Conservation (phyloP, 306 rosid species). For the Arachis stenosperma region DNA sequence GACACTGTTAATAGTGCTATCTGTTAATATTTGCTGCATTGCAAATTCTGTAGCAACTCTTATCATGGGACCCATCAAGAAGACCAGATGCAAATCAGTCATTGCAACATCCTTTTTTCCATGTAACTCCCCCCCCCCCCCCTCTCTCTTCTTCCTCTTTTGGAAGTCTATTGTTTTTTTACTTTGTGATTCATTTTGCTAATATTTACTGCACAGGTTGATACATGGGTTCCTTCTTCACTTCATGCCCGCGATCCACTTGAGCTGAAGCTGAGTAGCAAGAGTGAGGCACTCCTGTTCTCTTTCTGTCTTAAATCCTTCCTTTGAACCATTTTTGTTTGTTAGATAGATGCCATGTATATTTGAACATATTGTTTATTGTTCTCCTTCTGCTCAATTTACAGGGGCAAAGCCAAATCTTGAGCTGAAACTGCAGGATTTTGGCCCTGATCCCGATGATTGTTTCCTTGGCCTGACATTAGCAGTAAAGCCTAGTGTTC, state of each 20-base stretch:
- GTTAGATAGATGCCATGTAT: conserved; percentile 20
- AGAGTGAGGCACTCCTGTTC: conserved; percentile 50
- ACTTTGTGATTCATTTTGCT: conserved; percentile 38
- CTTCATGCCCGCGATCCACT: conserved; percentile 65
- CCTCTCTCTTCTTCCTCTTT: background rate
- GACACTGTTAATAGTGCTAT: conserved; percentile 17
- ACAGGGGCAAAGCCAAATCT: conserved; percentile 80
- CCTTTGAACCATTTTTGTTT: conserved; percentile 26
- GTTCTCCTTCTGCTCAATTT: conserved; percentile 24
- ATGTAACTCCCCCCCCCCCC: conserved; percentile 47
- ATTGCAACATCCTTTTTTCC: conserved; percentile 79
- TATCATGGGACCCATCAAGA: conserved; percentile 83
- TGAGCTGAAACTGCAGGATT: conserved; percentile 78
- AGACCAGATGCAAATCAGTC: conserved; percentile 80
- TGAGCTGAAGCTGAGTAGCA: conserved; percentile 80
- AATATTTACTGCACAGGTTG: conserved; percentile 56
- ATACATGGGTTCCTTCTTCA: conserved; percentile 60
- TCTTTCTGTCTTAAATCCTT: conserved; percentile 12
- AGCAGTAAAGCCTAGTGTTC: conserved; percentile 80
- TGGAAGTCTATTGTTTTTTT: conserved; percentile 27
- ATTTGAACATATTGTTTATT: conserved; percentile 32
- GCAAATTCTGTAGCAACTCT: conserved; percentile 57
- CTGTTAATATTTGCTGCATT: conserved; percentile 35
- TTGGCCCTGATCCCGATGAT: conserved; percentile 84
- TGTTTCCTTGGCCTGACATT: conserved; percentile 91